Evolutionary conservation across 371 early-diverging fungal species (phyloP), one percentile per base, ranked within the genome.

Genomic region (Mortierella sp.): DNA sequence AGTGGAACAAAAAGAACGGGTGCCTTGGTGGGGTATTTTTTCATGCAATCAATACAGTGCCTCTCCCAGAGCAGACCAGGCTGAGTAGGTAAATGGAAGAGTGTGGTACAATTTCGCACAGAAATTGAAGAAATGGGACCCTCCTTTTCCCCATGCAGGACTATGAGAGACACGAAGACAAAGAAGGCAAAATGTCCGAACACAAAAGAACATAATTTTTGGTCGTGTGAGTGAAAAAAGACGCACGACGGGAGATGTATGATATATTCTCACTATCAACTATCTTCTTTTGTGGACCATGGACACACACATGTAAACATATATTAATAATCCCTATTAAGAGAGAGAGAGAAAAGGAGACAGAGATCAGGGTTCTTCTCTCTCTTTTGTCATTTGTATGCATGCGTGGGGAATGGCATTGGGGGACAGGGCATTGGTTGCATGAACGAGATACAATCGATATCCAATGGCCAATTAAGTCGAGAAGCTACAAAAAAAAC

Each of bases 111-210:
- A 34, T 26, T 58, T 26, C 21, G 21, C n/a, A 58, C 14, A 63
- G 16, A 11, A 63, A 63, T 21, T 65, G 38, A 38, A 65, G 65
- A 65, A 65, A 21, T 38, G 65, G 42, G 65, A 65, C 65, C 38
- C 24, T 14, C 60, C 60, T 38, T 3, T 34, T 65, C 38, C 4
- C 21, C 31, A 38, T 38, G 38, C 38, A 19, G 38, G 50, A 50
- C 50, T 9, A 38, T 21, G 38, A 65, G 38, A 14, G 63, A 31
- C 34, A 63, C 16, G 50, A 38, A 38, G 50, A 50, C 16, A 50
- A 65, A 34, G 42, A 65, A 24, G 28, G n/a, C 21, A 63, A 65
- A 65, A 65, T 65, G 68, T 65, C 68, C 68, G 68, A 65, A 34
- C 68, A 21, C 68, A 65, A 31, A 65, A 21, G 21, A 31, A 8